Percentiles rank a stretch among this genome's conserved stretches.
Evolutionary conservation across 352 stramenopile genomes (phyloP).

Genomic region (Aphanomyces euteiches): DNA sequence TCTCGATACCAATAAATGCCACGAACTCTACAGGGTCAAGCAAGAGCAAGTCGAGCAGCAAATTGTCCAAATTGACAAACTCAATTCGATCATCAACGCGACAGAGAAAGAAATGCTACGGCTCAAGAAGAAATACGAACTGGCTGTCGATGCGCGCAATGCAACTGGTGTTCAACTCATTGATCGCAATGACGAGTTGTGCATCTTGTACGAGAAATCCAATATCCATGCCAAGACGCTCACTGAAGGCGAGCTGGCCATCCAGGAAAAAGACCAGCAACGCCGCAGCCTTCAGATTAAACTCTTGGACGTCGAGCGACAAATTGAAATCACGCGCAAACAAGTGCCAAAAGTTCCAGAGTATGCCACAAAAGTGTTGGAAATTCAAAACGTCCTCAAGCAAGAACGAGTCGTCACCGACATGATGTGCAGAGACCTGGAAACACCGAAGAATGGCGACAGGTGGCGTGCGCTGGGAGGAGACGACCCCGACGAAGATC

Average conservation of each 20-base stretch:
- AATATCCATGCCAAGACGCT: constrained; percentile 87
- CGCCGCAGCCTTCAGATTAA: constrained; percentile 75
- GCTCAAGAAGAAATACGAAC: constrained; percentile 91
- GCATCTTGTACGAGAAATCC: constrained; percentile 92
- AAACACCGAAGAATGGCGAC: constrained; percentile 85
- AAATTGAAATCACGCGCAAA: constrained; percentile 66
- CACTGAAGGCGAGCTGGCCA: constrained; percentile 68
- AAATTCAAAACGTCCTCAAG: constrained; percentile 75
- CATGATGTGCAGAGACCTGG: constrained; percentile 85
- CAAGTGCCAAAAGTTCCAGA: constrained; percentile 76
- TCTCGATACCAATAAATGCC: constrained; percentile 88
- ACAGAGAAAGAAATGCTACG: constrained; percentile 89
- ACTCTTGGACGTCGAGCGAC: constrained; percentile 58
- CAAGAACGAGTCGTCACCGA: constrained; percentile 86
- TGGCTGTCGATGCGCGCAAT: constrained; percentile 82
- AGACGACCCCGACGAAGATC: constrained; percentile 86
- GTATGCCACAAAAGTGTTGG: constrained; percentile 74
- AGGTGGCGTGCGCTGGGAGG: constrained; percentile 86
- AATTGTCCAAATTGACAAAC: constrained; percentile 94
- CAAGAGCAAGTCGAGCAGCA: constrained; percentile 92
- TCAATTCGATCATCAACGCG: constrained; percentile 90
- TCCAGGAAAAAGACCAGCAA: constrained; percentile 80
- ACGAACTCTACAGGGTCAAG: constrained; percentile 85
- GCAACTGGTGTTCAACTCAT: constrained; percentile 90
- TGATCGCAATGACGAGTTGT: constrained; percentile 94